phyloP scores from a whole-genome alignment of 2,329 filamentous ascomycete genomes.

The Aureobasidium vineae region DNA sequence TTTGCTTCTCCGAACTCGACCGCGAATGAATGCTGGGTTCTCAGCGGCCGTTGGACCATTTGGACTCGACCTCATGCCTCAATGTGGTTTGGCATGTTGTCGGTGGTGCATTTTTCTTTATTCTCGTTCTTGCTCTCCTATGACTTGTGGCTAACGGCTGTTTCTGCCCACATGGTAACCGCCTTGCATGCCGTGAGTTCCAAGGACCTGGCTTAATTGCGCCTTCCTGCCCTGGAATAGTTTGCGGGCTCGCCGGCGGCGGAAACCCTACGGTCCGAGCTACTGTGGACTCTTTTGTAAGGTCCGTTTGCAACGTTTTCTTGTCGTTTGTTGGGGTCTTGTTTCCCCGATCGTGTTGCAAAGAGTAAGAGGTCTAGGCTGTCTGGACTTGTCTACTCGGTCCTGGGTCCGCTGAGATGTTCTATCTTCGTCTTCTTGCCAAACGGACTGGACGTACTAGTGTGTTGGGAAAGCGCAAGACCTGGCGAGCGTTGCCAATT shows the following conservation, averaged over 20 bases:
- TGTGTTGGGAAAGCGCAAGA: too few species aligned
- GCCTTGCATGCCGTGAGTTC: neutral
- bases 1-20: neutral
- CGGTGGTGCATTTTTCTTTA: neutral
- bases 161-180: neutral
- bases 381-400: too few species aligned
- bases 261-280: neutral
- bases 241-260: neutral
- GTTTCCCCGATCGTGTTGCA: too few species aligned
- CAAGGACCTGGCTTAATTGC: neutral
- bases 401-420: too few species aligned
- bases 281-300: neutral
- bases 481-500: too few species aligned
- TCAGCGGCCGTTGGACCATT: neutral
- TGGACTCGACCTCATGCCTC: neutral
- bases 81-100: neutral
- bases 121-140: neutral
- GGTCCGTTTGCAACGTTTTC: neutral
- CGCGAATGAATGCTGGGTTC: neutral
- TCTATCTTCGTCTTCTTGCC: too few species aligned
- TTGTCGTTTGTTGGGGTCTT: too few species aligned
- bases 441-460: too few species aligned
- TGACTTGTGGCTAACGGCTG: neutral
- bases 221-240: slow-evolving; percentile 1
- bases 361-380: too few species aligned